A percentile compares a stretch with the other conserved stretches of the same genome.
phyloP scores from a whole-genome alignment of 2,329 filamentous ascomycete genomes.

The Allantophomopsis cytisporea region DNA sequence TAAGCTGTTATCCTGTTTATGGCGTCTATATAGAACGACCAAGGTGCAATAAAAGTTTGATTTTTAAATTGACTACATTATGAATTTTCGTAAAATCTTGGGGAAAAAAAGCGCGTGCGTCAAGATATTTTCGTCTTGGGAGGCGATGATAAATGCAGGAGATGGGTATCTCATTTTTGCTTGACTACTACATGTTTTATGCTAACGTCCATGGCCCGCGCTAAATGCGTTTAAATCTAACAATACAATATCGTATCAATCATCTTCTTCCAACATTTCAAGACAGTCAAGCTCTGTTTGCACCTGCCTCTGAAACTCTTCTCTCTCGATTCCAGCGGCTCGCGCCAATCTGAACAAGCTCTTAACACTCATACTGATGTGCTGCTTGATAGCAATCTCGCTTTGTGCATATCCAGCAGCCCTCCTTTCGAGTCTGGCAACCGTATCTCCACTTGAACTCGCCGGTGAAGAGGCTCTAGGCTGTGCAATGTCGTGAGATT shows the following conservation, averaged over 20 bases:
- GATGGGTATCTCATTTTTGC: no score
- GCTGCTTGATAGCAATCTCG: conserved; percentile 65
- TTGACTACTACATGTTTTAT: no score
- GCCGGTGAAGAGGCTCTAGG: conserved; percentile 32
- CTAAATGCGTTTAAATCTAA: no score
- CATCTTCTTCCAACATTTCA: conserved; percentile 47
- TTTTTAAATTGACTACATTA: no score
- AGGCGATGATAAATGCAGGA: no score
- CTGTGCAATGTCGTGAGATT: conserved; percentile 26
- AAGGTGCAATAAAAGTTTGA: no score
- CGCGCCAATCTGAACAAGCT: conserved; percentile 61
- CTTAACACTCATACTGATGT: conserved; percentile 65
- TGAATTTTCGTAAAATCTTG: no score
- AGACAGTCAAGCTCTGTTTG: conserved; percentile 59
- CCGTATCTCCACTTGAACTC: conserved; percentile 38
- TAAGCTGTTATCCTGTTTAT: no score
- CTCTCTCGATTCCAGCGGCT: conserved; percentile 57
- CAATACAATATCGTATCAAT: conserved; percentile 1
- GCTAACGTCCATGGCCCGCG: no score
- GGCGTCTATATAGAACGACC: no score
- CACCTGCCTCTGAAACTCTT: conserved; percentile 63
- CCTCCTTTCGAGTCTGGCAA: conserved; percentile 39
- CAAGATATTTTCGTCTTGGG: no score
- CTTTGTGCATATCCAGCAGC: conserved; percentile 44
- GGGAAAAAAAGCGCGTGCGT: no score